Evolutionary conservation across 805 yeast species (phyloP), one percentile per base, ranked within the genome.

Genomic region (Saccharomycopsis amapae): DNA sequence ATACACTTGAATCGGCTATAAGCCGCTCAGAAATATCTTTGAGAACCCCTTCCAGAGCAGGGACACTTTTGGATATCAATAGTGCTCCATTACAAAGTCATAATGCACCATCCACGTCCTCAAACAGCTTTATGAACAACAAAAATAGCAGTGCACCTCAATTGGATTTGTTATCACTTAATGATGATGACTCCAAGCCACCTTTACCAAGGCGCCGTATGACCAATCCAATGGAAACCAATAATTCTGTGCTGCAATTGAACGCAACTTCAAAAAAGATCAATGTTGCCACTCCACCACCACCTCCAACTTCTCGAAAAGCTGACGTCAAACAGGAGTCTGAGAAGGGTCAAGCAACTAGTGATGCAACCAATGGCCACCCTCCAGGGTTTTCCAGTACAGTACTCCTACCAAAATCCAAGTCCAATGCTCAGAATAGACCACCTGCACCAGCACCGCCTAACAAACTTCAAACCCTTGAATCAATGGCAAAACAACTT

Each of bases 121-220:
- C 40, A 34, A 37, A 56, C 46, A 17, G 51, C 41, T 24, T 33
- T 44, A 48, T 59, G 53, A 30, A 52, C 45, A 44, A 57, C 36
- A 18, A 30, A 19, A 28, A 35, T 36, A 24, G 33, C 10, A 15
- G 34, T 20, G 13, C 30, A 22, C 38, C 40, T 17, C 30, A 22
- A 10, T 37, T 41, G 3, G 45, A 37, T 38, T 25, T 31, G 22
- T 35, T 40, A 23, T 40, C 44, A 19, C 19, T 38, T 4, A 34
- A 34, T 34, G 28, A 39, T 20, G 34, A 31, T 30, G 38, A 44
- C 22, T 26, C 56, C 24, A 55, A 61, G 10, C 48, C 42, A 20
- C 57, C 51, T 32, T 56, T 55, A 1, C 52, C 40, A 6, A 38
- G 50, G 10, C 45, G 52, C 24, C 42, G 52, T 2, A 46, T 53